A percentile compares a stretch with the other conserved stretches of the same genome.
Conservation (phyloP, 176 grass and related monocot genomes). For the Aegilops tauschii region DNA sequence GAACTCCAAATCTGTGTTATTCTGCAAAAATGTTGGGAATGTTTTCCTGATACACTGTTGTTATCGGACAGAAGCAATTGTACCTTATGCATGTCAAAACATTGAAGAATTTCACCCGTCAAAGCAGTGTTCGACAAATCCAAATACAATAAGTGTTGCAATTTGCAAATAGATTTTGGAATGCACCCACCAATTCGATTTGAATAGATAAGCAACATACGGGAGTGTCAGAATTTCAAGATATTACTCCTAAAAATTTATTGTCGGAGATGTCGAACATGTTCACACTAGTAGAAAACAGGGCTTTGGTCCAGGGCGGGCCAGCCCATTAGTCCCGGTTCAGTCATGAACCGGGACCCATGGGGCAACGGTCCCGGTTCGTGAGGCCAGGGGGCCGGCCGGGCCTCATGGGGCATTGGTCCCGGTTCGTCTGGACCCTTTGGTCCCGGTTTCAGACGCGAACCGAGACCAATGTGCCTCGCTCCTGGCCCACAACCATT, state of each 20-base stretch:
- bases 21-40: conserved; percentile 10
- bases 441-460: no score
- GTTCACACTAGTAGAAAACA: no score
- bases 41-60: conserved; percentile 28
- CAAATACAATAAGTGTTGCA: not conserved
- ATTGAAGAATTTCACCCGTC: not conserved
- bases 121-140: conserved; percentile 23
- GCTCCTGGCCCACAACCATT: no score
- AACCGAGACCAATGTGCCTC: no score
- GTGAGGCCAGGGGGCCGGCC: no score
- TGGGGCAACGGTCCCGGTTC: no score
- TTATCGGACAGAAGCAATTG: not conserved
- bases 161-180: conserved; percentile 16
- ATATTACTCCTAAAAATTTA: not conserved
- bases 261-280: conserved; percentile 12
- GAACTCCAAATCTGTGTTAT: not conserved
- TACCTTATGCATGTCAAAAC: not conserved
- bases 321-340: no score
- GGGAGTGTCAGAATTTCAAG: not conserved
- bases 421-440: no score
- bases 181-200: conserved; percentile 30
- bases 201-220: not conserved
- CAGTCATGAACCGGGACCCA: no score
- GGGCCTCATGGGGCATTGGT: no score
- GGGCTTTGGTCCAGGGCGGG: no score